Evolutionary conservation across 169 alveolate genomes (phyloP).

Genomic region (Plasmodium reichenowi): DNA sequence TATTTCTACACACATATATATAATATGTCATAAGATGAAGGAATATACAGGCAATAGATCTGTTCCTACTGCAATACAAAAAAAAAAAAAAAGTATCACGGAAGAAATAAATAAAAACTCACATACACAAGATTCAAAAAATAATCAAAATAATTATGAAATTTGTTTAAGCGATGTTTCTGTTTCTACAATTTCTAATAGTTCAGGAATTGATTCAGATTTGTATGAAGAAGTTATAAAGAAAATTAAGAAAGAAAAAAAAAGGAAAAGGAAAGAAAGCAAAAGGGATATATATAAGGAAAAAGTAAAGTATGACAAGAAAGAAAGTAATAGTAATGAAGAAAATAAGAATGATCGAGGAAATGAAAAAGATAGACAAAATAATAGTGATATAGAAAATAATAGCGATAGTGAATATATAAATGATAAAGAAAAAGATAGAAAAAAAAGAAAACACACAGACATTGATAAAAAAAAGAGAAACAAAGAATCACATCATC

Average conservation of each 20-base stretch:
- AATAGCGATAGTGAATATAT: neutral
- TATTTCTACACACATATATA: no score
- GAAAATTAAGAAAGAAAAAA: conserved; percentile 59
- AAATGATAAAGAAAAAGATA: neutral
- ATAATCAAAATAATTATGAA: neutral
- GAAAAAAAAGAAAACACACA: neutral
- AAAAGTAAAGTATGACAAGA: conserved; percentile 5
- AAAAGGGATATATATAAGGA: conserved; percentile 23
- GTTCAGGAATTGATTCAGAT: conserved; percentile 76
- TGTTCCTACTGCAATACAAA: neutral
- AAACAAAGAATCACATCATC: conserved; percentile 7
- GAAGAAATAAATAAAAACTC: neutral
- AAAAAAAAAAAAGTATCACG: neutral
- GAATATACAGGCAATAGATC: neutral
- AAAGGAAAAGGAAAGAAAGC: conserved; percentile 13
- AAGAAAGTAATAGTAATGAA: neutral
- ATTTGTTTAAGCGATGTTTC: conserved; percentile 67
- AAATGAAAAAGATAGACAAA: conserved; percentile 1
- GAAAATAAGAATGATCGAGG: conserved; percentile 4
- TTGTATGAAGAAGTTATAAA: conserved; percentile 52
- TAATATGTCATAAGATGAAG: neutral
- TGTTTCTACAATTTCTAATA: conserved; percentile 61
- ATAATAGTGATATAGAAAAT: conserved; percentile 9
- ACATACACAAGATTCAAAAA: neutral
- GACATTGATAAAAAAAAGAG: neutral